These are phyloP conservation scores for Fennellomyces sp. DNA, from an alignment of 371 early-diverging fungal genomes.

Conservation along the genomic window DNA sequence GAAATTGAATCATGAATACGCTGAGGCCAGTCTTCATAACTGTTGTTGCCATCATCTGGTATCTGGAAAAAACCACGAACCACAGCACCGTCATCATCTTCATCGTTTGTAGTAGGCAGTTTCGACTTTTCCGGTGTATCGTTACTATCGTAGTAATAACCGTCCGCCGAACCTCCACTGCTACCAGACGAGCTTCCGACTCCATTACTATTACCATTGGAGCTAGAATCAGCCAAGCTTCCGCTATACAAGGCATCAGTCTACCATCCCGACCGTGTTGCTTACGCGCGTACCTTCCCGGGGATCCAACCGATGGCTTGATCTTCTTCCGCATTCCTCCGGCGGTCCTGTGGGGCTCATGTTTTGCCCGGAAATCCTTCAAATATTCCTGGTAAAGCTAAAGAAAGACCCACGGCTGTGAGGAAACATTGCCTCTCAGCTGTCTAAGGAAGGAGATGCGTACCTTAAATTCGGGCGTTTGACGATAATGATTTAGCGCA, in stretches of 20 bases:
- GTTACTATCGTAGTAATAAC: slow-evolving; percentile 9
- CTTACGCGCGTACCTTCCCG: slow-evolving; percentile 2
- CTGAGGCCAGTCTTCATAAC: slow-evolving; percentile 6
- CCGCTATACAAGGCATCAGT: slow-evolving; percentile 11
- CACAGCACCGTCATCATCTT: slow-evolving; percentile 2
- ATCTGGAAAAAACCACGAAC: slow-evolving; percentile 13
- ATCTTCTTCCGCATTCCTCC: slow-evolving; percentile 20
- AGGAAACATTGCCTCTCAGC: too few species aligned
- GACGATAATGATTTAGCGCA: slow-evolving; percentile 33
- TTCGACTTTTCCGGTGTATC: background rate
- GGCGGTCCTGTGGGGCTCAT: slow-evolving; percentile 29
- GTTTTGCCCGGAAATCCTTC: slow-evolving; percentile 41
- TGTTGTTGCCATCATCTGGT: slow-evolving; percentile 1
- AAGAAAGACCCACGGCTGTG: background rate
- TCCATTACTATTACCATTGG: slow-evolving; percentile 37
- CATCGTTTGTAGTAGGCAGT: background rate
- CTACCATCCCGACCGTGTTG: background rate
- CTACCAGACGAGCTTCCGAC: slow-evolving; percentile 30
- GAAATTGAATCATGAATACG: slow-evolving; percentile 9
- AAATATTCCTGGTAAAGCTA: slow-evolving; percentile 46
- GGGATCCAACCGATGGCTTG: slow-evolving; percentile 6
- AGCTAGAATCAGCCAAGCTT: slow-evolving; percentile 41
- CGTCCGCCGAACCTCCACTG: slow-evolving; percentile 27
- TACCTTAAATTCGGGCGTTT: slow-evolving; percentile 39
- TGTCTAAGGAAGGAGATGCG: background rate